These are phyloP conservation scores for Phytophthora sp. DNA, from an alignment of 352 stramenopile genomes.

Conservation along the genomic window DNA sequence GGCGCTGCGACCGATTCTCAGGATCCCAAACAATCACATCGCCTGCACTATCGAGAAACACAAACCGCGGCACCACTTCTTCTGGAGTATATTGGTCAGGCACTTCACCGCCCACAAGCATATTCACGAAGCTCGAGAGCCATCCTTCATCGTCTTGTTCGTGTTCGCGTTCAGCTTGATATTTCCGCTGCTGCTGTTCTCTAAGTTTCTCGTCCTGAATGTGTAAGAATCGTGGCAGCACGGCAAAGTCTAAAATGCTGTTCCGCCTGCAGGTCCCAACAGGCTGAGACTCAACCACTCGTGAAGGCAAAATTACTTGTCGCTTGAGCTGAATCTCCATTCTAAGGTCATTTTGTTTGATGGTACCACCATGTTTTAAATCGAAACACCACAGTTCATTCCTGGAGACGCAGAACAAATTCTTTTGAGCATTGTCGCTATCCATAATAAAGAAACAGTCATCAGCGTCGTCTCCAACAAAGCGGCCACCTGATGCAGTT, in stretches of 20 bases:
- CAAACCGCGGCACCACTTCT: constrained; percentile 73
- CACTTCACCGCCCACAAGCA: constrained; percentile 67
- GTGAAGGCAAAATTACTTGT: constrained; percentile 52
- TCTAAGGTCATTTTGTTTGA: constrained; percentile 49
- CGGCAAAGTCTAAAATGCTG: constrained; percentile 49
- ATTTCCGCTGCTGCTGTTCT: constrained; percentile 38
- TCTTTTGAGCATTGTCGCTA: constrained; percentile 48
- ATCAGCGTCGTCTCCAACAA: constrained; percentile 17
- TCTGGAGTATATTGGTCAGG: constrained; percentile 75
- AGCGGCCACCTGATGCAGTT: constrained; percentile 1
- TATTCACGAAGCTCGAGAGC: constrained; percentile 65
- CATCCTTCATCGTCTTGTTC: constrained; percentile 63
- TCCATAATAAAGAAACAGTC: constrained; percentile 67
- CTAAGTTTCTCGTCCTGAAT: constrained; percentile 48
- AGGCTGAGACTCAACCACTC: constrained; percentile 27
- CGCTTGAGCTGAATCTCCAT: constrained; percentile 50
- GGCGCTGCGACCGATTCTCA: constrained; percentile 65
- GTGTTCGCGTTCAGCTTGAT: constrained; percentile 41
- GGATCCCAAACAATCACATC: constrained; percentile 84
- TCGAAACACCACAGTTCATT: constrained; percentile 67
- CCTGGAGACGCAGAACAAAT: constrained; percentile 66
- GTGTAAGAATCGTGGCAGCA: constrained; percentile 65
- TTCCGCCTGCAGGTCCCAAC: constrained; percentile 15
- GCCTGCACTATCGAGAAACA: constrained; percentile 53
- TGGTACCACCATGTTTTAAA: constrained; percentile 42